Base-by-base conservation (phyloP, 495 filamentous ascomycete species). In the Astrothelium subdiscretum region DNA sequence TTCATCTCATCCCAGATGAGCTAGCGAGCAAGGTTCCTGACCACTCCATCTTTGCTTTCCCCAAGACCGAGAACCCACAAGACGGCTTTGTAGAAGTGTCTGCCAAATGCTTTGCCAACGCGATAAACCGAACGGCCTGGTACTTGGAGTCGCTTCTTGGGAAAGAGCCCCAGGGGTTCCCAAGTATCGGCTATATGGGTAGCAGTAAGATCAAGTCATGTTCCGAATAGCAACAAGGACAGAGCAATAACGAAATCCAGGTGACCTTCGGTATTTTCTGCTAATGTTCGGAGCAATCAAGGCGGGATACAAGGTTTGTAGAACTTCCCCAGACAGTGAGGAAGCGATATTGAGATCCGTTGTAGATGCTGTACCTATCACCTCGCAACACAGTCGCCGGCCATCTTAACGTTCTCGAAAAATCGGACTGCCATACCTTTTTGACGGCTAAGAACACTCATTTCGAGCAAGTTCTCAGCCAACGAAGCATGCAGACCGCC, bases 71-170 rank as follows among this genome's bases (percentile, higher is more conserved):
- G 12, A 57, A 63, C n/a, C 18, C 42, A 2, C 57, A 64, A 6
- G 27, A 48, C 51, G 60, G 48, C 31, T 65, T 61, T 57, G 40
- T 12, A 32, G 27, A 65, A 3, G 63, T 71, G 11, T 57, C 67
- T 44, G 67, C 65, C 31, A 42, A 59, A 18, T 40, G 13, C 35
- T 72, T 72, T 62, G 63, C 68, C 6, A 66, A 66, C 24, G 68
- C 70, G 1, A 63, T 70, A n/a, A 57, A 72, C 58, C 66, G 65
- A 42, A 66, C 62, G 26, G 67, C 68, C 32, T 72, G 70, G 70
- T 69, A 57, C 31, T 48, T 48, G 42, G 42, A 48, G 42, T 8
- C 8, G 13, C 32, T 48, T 35, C 27, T 66, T 18, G 64, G 64
- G 5, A 60, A 29, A 31, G 18, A 8, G 4, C 43, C 57, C 8